phyloP scores from a whole-genome alignment of 2,329 filamentous ascomycete genomes.

The Microcyclosporella mali region DNA sequence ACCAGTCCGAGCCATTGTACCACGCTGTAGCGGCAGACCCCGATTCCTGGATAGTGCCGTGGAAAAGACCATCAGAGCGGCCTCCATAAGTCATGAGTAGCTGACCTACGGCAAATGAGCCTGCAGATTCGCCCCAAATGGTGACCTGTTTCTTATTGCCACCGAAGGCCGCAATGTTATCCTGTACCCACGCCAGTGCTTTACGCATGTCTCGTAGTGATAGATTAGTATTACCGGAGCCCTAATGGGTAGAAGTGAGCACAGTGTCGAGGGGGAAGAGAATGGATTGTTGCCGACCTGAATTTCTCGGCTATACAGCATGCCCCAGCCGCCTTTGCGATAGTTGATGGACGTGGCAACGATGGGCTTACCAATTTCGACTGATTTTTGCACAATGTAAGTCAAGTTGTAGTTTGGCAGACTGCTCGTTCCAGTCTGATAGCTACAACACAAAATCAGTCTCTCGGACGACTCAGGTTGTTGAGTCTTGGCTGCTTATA shows the following conservation, averaged over 20 bases:
- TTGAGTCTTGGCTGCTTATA: background rate
- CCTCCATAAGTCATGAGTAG: constrained; percentile 42
- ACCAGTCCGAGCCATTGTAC: constrained; percentile 20
- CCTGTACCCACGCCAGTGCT: constrained; percentile 40
- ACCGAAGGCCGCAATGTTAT: constrained; percentile 33
- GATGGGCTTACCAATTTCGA: constrained; percentile 42
- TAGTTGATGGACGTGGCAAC: constrained; percentile 58
- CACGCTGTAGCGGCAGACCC: constrained; percentile 24
- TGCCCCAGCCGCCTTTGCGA: constrained; percentile 62
- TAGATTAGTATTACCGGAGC: constrained; percentile 47
- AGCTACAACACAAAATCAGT: constrained; percentile 3
- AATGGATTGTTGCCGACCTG: constrained; percentile 10
- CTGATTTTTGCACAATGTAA: constrained; percentile 49
- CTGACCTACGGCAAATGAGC: constrained; percentile 40
- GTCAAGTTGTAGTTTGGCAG: constrained; percentile 51
- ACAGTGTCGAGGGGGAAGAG: background rate
- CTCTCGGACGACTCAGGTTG: no score
- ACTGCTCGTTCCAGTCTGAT: constrained; percentile 16
- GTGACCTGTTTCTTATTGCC: constrained; percentile 17
- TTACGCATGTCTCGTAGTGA: constrained; percentile 41
- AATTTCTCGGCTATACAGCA: constrained; percentile 54
- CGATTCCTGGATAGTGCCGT: constrained; percentile 41
- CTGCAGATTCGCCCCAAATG: constrained; percentile 30
- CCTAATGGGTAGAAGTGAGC: constrained; percentile 23
- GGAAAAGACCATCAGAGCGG: constrained; percentile 44